phyloP scores from a whole-genome alignment of 768 basidiomycete genomes.

The Collybia sordida region DNA sequence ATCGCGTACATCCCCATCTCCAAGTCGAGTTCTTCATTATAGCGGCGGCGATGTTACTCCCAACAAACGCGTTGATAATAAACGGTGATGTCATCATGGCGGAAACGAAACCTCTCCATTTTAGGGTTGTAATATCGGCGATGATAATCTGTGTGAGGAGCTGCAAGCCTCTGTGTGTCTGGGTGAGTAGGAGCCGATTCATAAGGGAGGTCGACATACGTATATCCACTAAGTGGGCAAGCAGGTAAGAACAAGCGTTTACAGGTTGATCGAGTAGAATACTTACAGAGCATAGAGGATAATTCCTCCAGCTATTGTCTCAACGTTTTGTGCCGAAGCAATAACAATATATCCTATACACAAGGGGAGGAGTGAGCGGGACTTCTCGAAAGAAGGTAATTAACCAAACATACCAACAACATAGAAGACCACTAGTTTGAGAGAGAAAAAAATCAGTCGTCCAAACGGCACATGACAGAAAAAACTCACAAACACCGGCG shows the following conservation, averaged over 20 bases:
- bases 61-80: conserved; percentile 64
- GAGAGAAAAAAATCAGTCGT: neutral
- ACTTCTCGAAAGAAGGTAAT: neutral
- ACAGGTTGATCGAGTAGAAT: conserved; percentile 8
- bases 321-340: conserved; percentile 45
- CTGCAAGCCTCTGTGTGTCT: conserved; percentile 48
- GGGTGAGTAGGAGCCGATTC: conserved; percentile 8
- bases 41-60: conserved; percentile 57
- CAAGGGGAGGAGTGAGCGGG: neutral
- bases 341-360: conserved; percentile 49
- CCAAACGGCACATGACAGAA: neutral
- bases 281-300: conserved; percentile 56
- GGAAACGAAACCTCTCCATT: conserved; percentile 46
- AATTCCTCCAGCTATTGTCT: conserved; percentile 51
- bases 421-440: conserved; percentile 51
- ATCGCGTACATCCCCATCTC: conserved; percentile 67
- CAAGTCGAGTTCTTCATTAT: conserved; percentile 45
- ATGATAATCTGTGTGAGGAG: conserved; percentile 64
- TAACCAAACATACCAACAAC: conserved; percentile 43
- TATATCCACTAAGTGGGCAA: conserved; percentile 52
- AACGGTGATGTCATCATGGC: conserved; percentile 48
- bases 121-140: conserved; percentile 58
- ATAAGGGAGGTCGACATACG: conserved; percentile 32
- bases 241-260: conserved; percentile 18
- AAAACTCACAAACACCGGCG: conserved; percentile 50